Evolutionary conservation across 192 early-diverging fungal genomes (phyloP).

Genomic region (Chytriomyces hyalinus): DNA sequence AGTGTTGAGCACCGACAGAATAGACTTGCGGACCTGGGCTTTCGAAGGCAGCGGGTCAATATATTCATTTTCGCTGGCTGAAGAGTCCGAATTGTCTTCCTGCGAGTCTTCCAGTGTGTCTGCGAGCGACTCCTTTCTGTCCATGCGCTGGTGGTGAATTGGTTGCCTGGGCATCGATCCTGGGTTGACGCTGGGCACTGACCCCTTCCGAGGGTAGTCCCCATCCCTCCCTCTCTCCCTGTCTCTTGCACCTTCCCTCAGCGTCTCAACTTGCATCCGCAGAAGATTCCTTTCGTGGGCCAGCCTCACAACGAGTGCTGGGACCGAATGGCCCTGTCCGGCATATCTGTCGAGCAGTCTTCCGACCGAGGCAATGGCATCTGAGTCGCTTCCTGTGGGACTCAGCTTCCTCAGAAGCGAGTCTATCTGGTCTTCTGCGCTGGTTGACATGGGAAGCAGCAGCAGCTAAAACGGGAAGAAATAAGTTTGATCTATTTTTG

Average conservation of each 20-base stretch:
- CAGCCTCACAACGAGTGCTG: not conserved
- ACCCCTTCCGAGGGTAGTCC: not conserved
- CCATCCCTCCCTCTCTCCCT: not conserved
- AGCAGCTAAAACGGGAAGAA: too few species aligned
- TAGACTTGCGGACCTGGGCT: not conserved
- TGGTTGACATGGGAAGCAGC: not conserved
- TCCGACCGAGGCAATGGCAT: not conserved
- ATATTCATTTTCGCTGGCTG: not conserved
- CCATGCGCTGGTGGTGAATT: not conserved
- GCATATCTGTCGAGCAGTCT: not conserved
- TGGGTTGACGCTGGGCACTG: not conserved
- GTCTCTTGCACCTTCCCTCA: not conserved
- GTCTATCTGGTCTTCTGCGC: not conserved
- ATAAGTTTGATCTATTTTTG: too few species aligned
- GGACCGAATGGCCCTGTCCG: not conserved
- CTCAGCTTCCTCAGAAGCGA: not conserved
- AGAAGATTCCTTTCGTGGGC: constrained; percentile 5
- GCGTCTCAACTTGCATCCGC: not conserved
- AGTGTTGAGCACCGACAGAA: constrained; percentile 3
- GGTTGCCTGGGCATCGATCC: not conserved
- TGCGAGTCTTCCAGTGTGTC: not conserved
- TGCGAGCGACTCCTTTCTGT: not conserved
- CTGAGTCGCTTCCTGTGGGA: not conserved
- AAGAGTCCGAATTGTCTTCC: not conserved
- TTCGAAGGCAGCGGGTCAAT: constrained; percentile 2